phyloP scores from a whole-genome alignment of 352 stramenopile genomes.

The Globisporangium lucens region DNA sequence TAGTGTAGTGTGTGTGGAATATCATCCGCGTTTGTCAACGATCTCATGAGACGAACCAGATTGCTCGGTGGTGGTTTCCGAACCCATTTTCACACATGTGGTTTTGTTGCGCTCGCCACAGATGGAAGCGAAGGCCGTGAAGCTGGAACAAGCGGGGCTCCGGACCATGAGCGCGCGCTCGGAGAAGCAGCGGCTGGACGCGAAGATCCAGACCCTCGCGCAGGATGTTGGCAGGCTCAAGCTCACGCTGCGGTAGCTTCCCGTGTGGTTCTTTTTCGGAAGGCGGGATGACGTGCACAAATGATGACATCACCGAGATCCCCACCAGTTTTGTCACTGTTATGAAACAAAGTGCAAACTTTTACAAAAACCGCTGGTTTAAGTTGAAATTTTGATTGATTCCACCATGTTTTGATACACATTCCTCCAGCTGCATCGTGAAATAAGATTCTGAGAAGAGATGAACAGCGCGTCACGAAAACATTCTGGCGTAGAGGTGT shows the following conservation, averaged over 20 bases:
- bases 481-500: background rate
- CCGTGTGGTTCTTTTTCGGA: background rate
- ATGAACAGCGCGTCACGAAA: slow-evolving; percentile 1
- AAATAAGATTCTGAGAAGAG: background rate
- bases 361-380: background rate
- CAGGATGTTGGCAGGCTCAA: slow-evolving; percentile 34
- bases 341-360: background rate
- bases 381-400: background rate
- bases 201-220: slow-evolving; percentile 23
- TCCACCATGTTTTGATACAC: background rate
- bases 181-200: slow-evolving; percentile 33
- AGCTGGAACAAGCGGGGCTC: slow-evolving; percentile 38
- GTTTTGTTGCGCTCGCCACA: slow-evolving; percentile 2
- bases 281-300: background rate
- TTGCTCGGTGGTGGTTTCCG: background rate
- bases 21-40: background rate
- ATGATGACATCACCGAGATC: slow-evolving; percentile 6
- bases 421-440: too few species aligned
- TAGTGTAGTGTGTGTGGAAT: background rate
- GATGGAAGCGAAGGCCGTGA: slow-evolving; percentile 35
- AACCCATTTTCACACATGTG: background rate
- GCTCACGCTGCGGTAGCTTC: slow-evolving; percentile 24
- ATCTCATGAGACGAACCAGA: background rate
- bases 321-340: background rate
- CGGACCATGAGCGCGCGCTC: slow-evolving; percentile 43